Evolutionary conservation across 345 rosid genomes (phyloP), one percentile per base, ranked within the genome.

Genomic region (Eutrema yunnanense): DNA sequence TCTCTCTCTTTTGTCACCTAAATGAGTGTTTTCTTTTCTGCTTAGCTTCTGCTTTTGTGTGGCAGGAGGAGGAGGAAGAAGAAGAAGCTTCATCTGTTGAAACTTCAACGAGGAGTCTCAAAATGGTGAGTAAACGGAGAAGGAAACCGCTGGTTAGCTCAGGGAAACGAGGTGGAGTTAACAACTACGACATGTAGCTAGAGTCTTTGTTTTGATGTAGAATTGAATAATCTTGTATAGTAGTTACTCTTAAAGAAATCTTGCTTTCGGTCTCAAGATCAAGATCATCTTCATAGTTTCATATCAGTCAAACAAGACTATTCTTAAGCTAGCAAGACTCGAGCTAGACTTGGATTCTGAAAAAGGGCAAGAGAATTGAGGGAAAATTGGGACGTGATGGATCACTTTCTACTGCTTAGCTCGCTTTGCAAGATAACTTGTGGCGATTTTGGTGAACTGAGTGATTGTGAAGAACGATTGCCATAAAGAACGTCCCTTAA

Each of bases 401-500:
- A 13, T 19, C 42, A 62, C 53, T 52, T 47, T 79, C 74, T 83
- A 83, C 58, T 52, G 72, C 82, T 84, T 86, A 46, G 79, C 79
- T 73, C 62, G 80, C 13, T 79, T 68, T 13, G 85, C 81, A 54
- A 89, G 72, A 78, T 78, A 83, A 68, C 75, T 82, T 8, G 85
- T 43, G 9, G 80, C 79, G 64, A 65, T 46, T 75, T 75, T 81
- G 30, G 92, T 85, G 80, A 84, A 83, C 22, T 67, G 65, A 32
- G 74, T 73, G 48, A 89, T 66, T 11, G 86, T 72, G 62, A 86
- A 82, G 62, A 89, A 76, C 49, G 78, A 40, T 66, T 78, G 88
- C 74, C 82, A 79, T 56, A 89, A 37, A 13, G 86, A 73, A 34
- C 96, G 92, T 40, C 95, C 91, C 71, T 88, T 84, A 11, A 89